Evolutionary conservation across 1,284 basidiomycete genomes (phyloP), one percentile per base, ranked within the genome.

Genomic region (Ceratorhiza oryzae-sativae): DNA sequence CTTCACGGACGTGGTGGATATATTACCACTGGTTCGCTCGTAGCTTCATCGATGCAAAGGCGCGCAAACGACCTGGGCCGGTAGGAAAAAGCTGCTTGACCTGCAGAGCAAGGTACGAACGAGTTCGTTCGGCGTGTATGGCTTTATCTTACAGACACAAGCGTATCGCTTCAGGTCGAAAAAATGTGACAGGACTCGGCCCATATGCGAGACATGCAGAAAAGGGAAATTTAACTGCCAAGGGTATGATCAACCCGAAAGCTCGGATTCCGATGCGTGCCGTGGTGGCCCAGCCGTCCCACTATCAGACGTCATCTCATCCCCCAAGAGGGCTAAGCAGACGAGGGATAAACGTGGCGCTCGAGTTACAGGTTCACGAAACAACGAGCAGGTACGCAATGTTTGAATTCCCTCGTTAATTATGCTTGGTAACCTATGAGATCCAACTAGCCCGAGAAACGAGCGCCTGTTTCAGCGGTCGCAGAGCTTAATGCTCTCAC

Each of bases 211-310:
- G 12, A 60, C 39, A 20, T 71, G 67, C 34, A 32, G 8, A 15
- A n/a, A 23, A 3, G 56, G 67, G 10, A 55, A 51, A 3, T 71
- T 71, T 25, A 32, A 59, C 13, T 71, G 67, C 41, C 45, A 59
- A 12, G 67, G 67, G 18, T 71, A 71, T 58, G 56, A 60, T n/a
- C 45, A 60, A 12, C 53, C 53, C n/a, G 53, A 56, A 32, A 30
- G 23, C 30, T 32, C 30, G 9, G 53, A 46, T 62, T 3, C 23
- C 25, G 25, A 39, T 39, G 20, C n/a, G 41, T 42, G 20, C n/a
- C 9, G 6, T 18, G 9, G 6, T 18, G 15, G 15, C 6, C 9
- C n/a, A 45, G 3, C n/a, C 42, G 18, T 45, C n/a, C 36, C 6
- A 39, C 6, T 45, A 45, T 45, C 42, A 18, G 42, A 45, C n/a